Conservation (phyloP, 2,329 filamentous ascomycete genomes). For the Fusarium devonianum region DNA sequence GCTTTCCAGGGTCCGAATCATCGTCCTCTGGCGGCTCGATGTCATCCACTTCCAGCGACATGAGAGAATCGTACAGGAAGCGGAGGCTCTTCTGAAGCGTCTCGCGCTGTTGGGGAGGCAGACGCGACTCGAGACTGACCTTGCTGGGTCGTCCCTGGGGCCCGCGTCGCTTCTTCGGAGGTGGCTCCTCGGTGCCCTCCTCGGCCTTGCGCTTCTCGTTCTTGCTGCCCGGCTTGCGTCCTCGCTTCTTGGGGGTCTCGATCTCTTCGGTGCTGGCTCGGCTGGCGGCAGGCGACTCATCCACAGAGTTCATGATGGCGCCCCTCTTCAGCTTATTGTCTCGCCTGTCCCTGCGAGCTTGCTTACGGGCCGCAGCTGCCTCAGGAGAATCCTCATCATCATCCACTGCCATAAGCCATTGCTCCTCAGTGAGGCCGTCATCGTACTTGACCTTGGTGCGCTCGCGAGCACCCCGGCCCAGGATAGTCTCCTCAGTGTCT, state of each 20-base stretch:
- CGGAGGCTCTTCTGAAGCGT: conserved; percentile 83
- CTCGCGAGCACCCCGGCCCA: conserved; percentile 92
- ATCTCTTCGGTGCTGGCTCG: conserved; percentile 83
- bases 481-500: conserved; percentile 75
- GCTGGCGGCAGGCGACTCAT: conserved; percentile 80
- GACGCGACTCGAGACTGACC: conserved; percentile 52
- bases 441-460: conserved; percentile 95
- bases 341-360: conserved; percentile 82
- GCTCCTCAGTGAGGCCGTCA: conserved; percentile 96
- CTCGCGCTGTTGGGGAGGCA: conserved; percentile 74
- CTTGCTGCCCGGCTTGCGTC: conserved; percentile 77
- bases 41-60: conserved; percentile 83
- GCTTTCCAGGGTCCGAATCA: conserved; percentile 67
- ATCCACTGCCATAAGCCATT: conserved; percentile 98
- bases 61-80: conserved; percentile 78
- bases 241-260: conserved; percentile 80
- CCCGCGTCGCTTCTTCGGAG: conserved; percentile 79
- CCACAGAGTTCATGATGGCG: conserved; percentile 48
- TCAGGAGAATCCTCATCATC: conserved; percentile 95
- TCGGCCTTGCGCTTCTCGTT: conserved; percentile 89
- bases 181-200: conserved; percentile 77
- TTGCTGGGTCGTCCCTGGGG: conserved; percentile 75
- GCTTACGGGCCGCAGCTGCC: conserved; percentile 88
- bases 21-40: conserved; percentile 64
- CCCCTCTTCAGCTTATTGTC: conserved; percentile 76